These are phyloP conservation scores for Cercospora brassicicola DNA, from an alignment of 2,329 filamentous ascomycete species.

Conservation along the genomic window DNA sequence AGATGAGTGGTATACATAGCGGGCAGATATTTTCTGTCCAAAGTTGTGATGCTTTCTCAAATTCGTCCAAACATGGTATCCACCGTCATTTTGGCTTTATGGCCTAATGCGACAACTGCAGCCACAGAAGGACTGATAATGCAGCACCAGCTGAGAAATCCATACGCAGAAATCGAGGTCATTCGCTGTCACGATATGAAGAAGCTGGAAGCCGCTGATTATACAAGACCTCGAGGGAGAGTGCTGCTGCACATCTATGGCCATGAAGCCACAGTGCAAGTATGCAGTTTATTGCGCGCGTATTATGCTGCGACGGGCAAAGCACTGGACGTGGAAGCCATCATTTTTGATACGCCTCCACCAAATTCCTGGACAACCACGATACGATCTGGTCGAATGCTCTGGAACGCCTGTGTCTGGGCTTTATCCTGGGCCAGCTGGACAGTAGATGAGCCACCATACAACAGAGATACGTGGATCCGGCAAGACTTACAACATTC, in stretches of 20 bases:
- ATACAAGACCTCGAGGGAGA: neutral
- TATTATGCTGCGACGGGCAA: constrained; percentile 4
- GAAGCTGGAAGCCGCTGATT: neutral
- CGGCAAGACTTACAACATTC: constrained; percentile 9
- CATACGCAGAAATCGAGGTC: constrained; percentile 4
- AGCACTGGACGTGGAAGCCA: constrained; percentile 8
- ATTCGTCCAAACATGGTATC: neutral
- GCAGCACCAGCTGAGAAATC: constrained; percentile 3
- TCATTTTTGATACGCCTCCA: constrained; percentile 15
- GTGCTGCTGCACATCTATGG: constrained; percentile 14
- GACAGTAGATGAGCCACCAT: constrained; percentile 1
- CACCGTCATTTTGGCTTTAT: constrained; percentile 12
- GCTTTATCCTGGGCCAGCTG: neutral
- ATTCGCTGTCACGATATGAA: neutral
- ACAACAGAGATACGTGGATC: constrained; percentile 13
- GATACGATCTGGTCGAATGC: constrained; percentile 2
- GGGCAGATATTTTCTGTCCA: neutral
- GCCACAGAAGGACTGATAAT: neutral
- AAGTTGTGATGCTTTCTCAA: neutral
- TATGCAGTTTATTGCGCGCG: constrained; percentile 12
- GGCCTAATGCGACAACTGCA: constrained; percentile 6
- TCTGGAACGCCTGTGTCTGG: neutral
- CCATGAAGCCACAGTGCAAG: constrained; percentile 5
- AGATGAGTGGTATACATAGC: neutral
- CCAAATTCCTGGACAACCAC: neutral